A percentile compares a stretch with the other conserved stretches of the same genome.
Evolutionary conservation across 768 basidiomycete species (phyloP).

Genomic region (Pisolithus microcarpus): DNA sequence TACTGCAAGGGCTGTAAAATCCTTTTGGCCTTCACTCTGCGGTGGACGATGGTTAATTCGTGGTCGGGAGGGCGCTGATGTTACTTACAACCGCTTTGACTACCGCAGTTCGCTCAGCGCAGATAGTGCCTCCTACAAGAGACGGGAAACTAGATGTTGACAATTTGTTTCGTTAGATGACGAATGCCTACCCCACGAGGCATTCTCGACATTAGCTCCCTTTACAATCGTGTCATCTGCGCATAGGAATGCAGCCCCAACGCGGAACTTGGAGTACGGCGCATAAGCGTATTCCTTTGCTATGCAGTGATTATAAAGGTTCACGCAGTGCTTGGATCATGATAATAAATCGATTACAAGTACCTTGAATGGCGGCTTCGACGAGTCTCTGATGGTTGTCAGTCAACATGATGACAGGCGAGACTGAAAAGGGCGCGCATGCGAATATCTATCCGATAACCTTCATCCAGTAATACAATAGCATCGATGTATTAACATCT

Average conservation of each 20-base stretch:
- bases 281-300: conserved; percentile 69
- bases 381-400: conserved; percentile 45
- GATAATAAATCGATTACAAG: background rate
- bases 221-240: conserved; percentile 65
- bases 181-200: conserved; percentile 19
- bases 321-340: background rate
- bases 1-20: conserved; percentile 75
- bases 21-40: conserved; percentile 71
- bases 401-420: conserved; percentile 22
- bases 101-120: conserved; percentile 90
- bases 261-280: conserved; percentile 88
- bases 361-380: conserved; percentile 54
- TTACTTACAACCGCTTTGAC: conserved; percentile 84
- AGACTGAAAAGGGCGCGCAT: background rate
- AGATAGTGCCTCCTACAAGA: conserved; percentile 72
- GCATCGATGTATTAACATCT: too few species aligned
- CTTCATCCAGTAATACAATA: too few species aligned
- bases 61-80: background rate
- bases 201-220: conserved; percentile 93
- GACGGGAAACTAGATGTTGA: background rate
- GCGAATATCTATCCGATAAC: too few species aligned
- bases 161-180: background rate
- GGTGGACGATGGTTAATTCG: background rate
- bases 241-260: conserved; percentile 80
- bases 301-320: conserved; percentile 19